Percentiles rank a stretch among this genome's conserved stretches.
Evolutionary conservation across 2,329 filamentous ascomycete genomes (phyloP).

Genomic region (Gremmenia infestans): DNA sequence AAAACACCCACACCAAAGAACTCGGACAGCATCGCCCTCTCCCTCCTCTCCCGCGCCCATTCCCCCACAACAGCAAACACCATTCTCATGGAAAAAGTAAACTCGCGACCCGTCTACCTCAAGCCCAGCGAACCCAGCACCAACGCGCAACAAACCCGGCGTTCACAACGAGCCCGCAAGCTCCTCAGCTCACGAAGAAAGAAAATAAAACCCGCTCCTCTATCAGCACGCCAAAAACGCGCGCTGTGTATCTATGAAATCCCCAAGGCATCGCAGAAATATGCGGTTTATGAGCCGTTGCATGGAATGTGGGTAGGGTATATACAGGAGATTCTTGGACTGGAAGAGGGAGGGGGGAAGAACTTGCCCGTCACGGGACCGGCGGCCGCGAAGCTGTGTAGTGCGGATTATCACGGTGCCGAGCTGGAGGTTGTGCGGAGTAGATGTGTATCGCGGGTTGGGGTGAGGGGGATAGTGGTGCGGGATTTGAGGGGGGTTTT

Average conservation of each 20-base stretch:
- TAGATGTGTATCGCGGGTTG: slow-evolving; percentile 74
- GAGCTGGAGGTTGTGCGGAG: slow-evolving; percentile 77
- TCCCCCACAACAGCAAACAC: slow-evolving; percentile 63
- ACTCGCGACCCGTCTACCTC: slow-evolving; percentile 75
- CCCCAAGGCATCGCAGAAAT: slow-evolving; percentile 62
- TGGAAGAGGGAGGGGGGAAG: slow-evolving; percentile 27
- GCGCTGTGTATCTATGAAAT: slow-evolving; percentile 69
- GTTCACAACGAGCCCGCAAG: slow-evolving; percentile 28
- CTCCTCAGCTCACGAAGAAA: slow-evolving; percentile 36
- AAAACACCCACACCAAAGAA: slow-evolving; percentile 8
- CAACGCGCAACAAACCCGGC: slow-evolving; percentile 49
- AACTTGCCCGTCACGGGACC: slow-evolving; percentile 16
- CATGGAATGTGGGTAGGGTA: slow-evolving; percentile 80
- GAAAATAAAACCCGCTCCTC: slow-evolving; percentile 54
- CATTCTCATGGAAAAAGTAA: slow-evolving; percentile 78
- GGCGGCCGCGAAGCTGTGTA: slow-evolving; percentile 70
- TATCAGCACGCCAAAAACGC: slow-evolving; percentile 77
- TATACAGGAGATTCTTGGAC: slow-evolving; percentile 72
- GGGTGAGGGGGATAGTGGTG: slow-evolving; percentile 79
- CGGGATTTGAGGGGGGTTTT: slow-evolving; percentile 84
- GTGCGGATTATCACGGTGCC: slow-evolving; percentile 89
- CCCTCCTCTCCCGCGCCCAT: slow-evolving; percentile 73
- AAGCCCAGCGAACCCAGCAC: slow-evolving; percentile 66
- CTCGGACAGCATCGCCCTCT: slow-evolving; percentile 40
- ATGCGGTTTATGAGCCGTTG: slow-evolving; percentile 71